Evolutionary conservation across 1,284 basidiomycete genomes (phyloP).

Genomic region (Tilletia caries): DNA sequence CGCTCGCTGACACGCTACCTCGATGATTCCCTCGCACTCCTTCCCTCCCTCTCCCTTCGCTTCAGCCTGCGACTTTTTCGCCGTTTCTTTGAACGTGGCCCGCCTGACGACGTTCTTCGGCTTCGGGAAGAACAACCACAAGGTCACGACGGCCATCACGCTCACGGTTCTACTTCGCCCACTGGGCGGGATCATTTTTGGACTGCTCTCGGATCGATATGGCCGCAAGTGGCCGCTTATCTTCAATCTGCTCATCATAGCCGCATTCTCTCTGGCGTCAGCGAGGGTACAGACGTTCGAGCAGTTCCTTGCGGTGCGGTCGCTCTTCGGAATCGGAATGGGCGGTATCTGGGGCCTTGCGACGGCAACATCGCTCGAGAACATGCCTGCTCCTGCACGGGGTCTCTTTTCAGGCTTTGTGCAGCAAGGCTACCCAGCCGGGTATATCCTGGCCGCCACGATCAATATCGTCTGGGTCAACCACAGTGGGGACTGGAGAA

Average conservation of each 20-base stretch:
- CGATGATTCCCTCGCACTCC: too few species aligned
- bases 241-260: constrained; percentile 34
- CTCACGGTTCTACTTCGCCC: constrained; percentile 33
- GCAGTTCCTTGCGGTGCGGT: constrained; percentile 36
- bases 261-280: constrained; percentile 32
- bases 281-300: constrained; percentile 29
- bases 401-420: constrained; percentile 38
- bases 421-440: constrained; percentile 37
- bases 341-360: constrained; percentile 24
- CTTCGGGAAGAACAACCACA: constrained; percentile 22
- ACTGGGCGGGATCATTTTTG: constrained; percentile 39
- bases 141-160: constrained; percentile 39
- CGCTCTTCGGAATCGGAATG: constrained; percentile 40
- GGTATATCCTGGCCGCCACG: constrained; percentile 37
- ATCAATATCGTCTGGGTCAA: constrained; percentile 37
- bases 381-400: constrained; percentile 30
- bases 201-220: constrained; percentile 20
- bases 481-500: constrained; percentile 26
- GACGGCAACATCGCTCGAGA: constrained; percentile 28
- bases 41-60: constrained; percentile 16
- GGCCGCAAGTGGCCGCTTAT: constrained; percentile 31
- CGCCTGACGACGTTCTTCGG: constrained; percentile 18
- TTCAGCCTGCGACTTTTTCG: constrained; percentile 50
- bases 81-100: constrained; percentile 42
- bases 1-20: not conserved